Conservation (phyloP, 2,329 filamentous ascomycete species). For the Epichloe sylvatica region DNA sequence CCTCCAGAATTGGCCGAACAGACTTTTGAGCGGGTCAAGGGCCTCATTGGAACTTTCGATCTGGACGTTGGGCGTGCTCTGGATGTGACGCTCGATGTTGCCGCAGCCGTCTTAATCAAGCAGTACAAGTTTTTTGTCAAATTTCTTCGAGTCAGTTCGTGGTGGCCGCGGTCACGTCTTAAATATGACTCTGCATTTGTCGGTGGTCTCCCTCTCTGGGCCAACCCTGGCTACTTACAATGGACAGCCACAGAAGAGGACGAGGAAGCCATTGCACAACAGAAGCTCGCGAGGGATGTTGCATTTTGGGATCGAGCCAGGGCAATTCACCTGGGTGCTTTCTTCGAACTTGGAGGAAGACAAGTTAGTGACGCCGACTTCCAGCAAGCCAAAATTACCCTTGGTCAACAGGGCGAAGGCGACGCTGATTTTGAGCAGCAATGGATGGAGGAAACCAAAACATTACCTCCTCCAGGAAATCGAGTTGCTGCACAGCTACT, state of each 20-base stretch:
- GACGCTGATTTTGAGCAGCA: constrained; percentile 45
- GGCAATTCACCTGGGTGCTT: constrained; percentile 64
- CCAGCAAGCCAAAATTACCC: constrained; percentile 27
- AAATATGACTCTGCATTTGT: constrained; percentile 30
- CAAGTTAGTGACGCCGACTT: constrained; percentile 47
- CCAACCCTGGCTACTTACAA: constrained; percentile 53
- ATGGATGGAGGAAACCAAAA: constrained; percentile 73
- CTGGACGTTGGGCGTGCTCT: constrained; percentile 88
- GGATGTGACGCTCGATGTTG: constrained; percentile 89
- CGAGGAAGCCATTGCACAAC: constrained; percentile 38
- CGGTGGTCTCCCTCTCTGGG: constrained; percentile 71
- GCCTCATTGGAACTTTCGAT: constrained; percentile 91
- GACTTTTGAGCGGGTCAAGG: constrained; percentile 85
- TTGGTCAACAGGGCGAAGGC: constrained; percentile 24
- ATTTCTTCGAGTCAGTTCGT: constrained; percentile 78
- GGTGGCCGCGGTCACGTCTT: constrained; percentile 67
- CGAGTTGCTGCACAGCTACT: constrained; percentile 85
- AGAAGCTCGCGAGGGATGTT: constrained; percentile 52
- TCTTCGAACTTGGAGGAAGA: constrained; percentile 74
- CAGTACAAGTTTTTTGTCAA: constrained; percentile 92
- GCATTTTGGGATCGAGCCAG: constrained; percentile 73
- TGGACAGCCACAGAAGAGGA: constrained; percentile 57
- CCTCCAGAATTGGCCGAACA: constrained; percentile 64
- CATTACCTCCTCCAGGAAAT: constrained; percentile 73
- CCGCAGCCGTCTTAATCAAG: constrained; percentile 83